Percentiles rank a stretch among this genome's conserved stretches.
phyloP scores from a whole-genome alignment of 2,329 filamentous ascomycete genomes.

The Xylariales sp. region DNA sequence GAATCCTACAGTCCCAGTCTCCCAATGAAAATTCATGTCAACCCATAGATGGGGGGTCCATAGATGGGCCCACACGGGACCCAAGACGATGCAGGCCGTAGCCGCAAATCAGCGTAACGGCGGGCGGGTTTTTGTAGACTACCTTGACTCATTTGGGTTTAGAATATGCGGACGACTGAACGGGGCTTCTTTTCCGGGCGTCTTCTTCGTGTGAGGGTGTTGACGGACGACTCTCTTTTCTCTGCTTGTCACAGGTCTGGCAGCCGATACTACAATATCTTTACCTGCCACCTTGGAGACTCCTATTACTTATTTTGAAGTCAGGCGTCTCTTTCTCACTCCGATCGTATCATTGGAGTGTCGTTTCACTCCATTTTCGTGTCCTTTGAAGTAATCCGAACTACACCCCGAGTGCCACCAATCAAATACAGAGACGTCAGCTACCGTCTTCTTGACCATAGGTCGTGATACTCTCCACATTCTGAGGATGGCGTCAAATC shows the following conservation, averaged over 20 bases:
- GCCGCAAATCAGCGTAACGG: not conserved
- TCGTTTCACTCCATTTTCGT: too few relatives aligned
- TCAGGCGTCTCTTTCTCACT: too few relatives aligned
- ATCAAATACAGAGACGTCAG: too few relatives aligned
- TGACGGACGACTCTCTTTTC: not conserved
- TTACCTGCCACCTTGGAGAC: not conserved
- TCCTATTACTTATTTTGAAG: not conserved
- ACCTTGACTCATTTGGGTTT: constrained; percentile 1
- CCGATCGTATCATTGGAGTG: too few relatives aligned
- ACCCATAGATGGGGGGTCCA: too few relatives aligned
- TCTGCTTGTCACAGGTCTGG: too few relatives aligned
- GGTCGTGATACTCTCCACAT: not conserved
- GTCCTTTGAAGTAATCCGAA: too few relatives aligned
- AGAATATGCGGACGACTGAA: constrained; percentile 3
- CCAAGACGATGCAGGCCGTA: not conserved
- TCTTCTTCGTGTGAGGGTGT: not conserved
- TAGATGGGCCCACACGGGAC: not conserved
- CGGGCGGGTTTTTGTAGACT: not conserved
- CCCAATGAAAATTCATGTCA: not conserved
- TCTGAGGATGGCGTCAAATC: constrained; percentile 15
- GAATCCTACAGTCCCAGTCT: too few relatives aligned
- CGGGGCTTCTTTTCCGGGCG: constrained; percentile 1
- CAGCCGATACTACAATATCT: too few relatives aligned
- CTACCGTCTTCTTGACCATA: too few relatives aligned
- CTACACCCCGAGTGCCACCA: too few relatives aligned